Evolutionary conservation across 2,329 filamentous ascomycete genomes (phyloP).

Genomic region (Cordyceps javanica): DNA sequence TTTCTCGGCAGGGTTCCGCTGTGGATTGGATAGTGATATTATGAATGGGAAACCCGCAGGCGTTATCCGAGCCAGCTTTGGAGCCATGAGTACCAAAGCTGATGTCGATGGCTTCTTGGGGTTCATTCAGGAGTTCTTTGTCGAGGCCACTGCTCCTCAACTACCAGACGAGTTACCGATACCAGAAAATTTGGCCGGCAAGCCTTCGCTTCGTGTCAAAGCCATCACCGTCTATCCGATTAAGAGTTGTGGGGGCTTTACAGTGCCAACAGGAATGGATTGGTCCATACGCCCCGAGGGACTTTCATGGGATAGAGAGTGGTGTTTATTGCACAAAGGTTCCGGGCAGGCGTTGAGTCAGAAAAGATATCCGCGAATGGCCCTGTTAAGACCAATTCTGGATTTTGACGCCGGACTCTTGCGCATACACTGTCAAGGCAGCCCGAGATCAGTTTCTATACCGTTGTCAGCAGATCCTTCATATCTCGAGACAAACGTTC

Average conservation of each 20-base stretch:
- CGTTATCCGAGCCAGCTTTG: constrained; percentile 76
- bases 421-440: constrained; percentile 47
- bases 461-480: constrained; percentile 64
- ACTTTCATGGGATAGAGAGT: constrained; percentile 90
- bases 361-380: constrained; percentile 84
- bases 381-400: constrained; percentile 67
- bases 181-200: neutral
- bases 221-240: constrained; percentile 77
- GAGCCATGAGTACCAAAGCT: constrained; percentile 75
- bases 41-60: constrained; percentile 82
- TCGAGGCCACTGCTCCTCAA: constrained; percentile 14
- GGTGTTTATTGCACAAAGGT: constrained; percentile 85
- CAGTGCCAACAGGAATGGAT: constrained; percentile 51
- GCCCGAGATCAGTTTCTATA: constrained; percentile 32
- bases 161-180: neutral
- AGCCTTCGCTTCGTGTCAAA: constrained; percentile 39
- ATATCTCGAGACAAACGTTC: constrained; percentile 40
- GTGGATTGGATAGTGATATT: constrained; percentile 76
- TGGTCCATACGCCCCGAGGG: constrained; percentile 83
- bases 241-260: constrained; percentile 84
- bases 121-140: constrained; percentile 68
- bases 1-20: constrained; percentile 78
- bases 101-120: constrained; percentile 68
- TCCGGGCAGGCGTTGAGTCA: constrained; percentile 82
- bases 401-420: constrained; percentile 65